Evolutionary conservation across 2,329 filamentous ascomycete genomes (phyloP), one percentile per base, ranked within the genome.

Genomic region (Alternaria ventricosa): DNA sequence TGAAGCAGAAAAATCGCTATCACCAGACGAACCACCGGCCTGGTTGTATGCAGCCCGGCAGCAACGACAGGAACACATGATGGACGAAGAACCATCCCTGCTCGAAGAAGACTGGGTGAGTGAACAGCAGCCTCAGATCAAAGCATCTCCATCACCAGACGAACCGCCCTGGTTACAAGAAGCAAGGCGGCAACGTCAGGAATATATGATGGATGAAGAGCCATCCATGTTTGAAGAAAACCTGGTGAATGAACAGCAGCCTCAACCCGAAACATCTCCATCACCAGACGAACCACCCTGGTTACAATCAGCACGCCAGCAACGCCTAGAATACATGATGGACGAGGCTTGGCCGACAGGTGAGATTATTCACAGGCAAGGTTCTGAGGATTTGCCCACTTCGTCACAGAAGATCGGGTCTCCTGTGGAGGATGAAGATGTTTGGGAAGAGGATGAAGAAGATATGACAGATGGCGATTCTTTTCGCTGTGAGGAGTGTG

Each of bases 401-500:
- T 44, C 61, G 15, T 76, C 72, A 2, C 76, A 78, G 57, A 64
- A 74, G 41, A 55, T 28, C 7, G 50, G 67, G 5, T 60, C 59
- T 20, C 65, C 57, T 6, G 65, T 68, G 33, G 28, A 30, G 27
- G 27, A 28, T 28, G 27, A 41, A 1, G 36, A 75, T 30, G 27
- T 49, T 1, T 77, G 71, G 70, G 68, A 73, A n/a, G 75, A 71
- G 51, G 78, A 79, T 12, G 78, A 79, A 6, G 75, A 76, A 15
- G 76, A 77, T 10, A 74, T 76, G 55, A 57, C 72, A 13, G 74
- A 72, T 45, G 67, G 51, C 18, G 74, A 75, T 12, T 69, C 75
- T 27, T 82, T 80, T 61, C 68, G 69, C 22, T 87, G 84, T 77
- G 80, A 80, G 3, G 68, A 81, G 10, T 90, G 89, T 64, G 86